Base-by-base conservation (phyloP, 2,329 filamentous ascomycete genomes). In the Sarocladium oryzae region DNA sequence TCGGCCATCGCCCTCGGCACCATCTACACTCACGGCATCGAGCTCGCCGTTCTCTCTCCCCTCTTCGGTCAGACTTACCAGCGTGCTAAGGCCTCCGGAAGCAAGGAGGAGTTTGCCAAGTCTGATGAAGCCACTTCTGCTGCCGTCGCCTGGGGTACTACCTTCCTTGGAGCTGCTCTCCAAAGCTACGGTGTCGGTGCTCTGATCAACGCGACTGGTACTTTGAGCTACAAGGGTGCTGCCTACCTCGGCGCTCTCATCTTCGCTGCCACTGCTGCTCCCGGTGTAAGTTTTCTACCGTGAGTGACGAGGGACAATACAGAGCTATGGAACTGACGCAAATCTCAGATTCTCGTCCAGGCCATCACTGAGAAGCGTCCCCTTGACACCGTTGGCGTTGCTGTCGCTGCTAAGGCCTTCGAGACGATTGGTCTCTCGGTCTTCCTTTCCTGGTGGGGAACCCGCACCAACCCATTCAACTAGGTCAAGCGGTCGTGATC, bases 391-490 rank as follows among this genome's bases (percentile, higher is more conserved):
- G 83, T 97, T 60, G 89, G 89, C 60, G 86, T 96, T 58, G 88
- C 87, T 66, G 82, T 87, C 56, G 73, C 93, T 49, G 86, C 88
- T 65, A 91, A 93, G 73, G 74, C 93, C 61, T 81, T 96, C 61
- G 93, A 97, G 82, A 96, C 93, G 2, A 82, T 97, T 54, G 93
- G 92, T 57, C 81, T 97, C 53, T 90, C 87, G 56, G 69, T 96
- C 64, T 89, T 97, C 81, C 78, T 97, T 62, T 96, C 89, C 67
- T 97, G 89, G 87, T 97, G 92, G 92, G 92, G 92, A 64, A 96
- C 92, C 64, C 86, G 88, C 67, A 93, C 89, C 73, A 92, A 90
- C 77, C 89, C 89, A 55, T 95, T 96, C 71, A 83, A 90, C 66
- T 91, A 86, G 78, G 64, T 52, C 61, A 56, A 54, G 26, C 7